phyloP scores from a whole-genome alignment of 805 yeast species.

The Yarrowia hollandica region DNA sequence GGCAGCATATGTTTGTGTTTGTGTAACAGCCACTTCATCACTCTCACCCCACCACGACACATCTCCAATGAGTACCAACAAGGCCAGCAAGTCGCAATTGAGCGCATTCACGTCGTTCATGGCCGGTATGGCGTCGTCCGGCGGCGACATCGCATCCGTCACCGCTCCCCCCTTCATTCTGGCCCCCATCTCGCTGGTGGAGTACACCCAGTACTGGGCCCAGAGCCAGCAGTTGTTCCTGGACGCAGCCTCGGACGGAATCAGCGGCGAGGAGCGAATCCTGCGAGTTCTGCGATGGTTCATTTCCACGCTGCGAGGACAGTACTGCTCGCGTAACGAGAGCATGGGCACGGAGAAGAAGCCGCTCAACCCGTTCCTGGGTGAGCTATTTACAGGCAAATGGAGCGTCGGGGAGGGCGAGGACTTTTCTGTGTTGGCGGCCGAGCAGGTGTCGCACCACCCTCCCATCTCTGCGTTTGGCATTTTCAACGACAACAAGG shows the following conservation, averaged over 20 bases:
- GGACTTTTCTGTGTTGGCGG: constrained; percentile 57
- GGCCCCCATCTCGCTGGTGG: constrained; percentile 83
- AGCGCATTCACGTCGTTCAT: constrained; percentile 85
- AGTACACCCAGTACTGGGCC: constrained; percentile 95
- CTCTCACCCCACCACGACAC: neutral
- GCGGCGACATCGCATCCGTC: constrained; percentile 87
- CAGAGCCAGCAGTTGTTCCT: constrained; percentile 84
- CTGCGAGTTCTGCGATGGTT: constrained; percentile 88
- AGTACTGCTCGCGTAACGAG: constrained; percentile 90
- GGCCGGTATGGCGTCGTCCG: constrained; percentile 86
- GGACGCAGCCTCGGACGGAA: constrained; percentile 55
- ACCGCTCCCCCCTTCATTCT: constrained; percentile 98
- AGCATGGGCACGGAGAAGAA: constrained; percentile 94
- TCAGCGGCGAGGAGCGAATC: constrained; percentile 57
- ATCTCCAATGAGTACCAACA: constrained; percentile 5
- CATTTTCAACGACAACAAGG: constrained; percentile 68
- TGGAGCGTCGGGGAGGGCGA: constrained; percentile 76
- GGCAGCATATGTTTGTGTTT: constrained; percentile 23
- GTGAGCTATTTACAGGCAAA: constrained; percentile 89
- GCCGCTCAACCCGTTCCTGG: constrained; percentile 94
- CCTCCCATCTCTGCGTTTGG: constrained; percentile 97
- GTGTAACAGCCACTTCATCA: neutral
- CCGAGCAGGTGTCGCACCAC: constrained; percentile 96
- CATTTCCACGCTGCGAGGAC: constrained; percentile 85
- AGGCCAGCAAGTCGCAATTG: constrained; percentile 27